phyloP scores from a whole-genome alignment of 2,329 filamentous ascomycete species.

The Mariannaea elegans region DNA sequence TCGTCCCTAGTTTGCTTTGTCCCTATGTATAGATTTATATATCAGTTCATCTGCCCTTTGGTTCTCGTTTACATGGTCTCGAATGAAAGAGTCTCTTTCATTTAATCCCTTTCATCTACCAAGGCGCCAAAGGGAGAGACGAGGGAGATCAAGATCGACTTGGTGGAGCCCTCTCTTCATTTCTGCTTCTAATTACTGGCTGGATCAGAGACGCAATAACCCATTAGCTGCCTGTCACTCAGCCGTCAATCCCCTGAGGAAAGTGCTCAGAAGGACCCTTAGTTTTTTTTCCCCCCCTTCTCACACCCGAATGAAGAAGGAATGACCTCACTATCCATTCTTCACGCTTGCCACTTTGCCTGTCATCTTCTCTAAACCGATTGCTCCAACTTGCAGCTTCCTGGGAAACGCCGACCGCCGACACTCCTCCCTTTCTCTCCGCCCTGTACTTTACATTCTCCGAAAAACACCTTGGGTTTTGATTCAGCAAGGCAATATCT shows the following conservation, averaged over 20 bases:
- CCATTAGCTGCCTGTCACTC: neutral
- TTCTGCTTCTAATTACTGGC: neutral
- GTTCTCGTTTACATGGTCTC: too few relatives aligned
- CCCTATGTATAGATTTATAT: too few relatives aligned
- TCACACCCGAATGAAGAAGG: neutral
- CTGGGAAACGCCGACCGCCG: neutral
- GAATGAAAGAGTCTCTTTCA: too few relatives aligned
- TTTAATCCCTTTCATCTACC: too few relatives aligned
- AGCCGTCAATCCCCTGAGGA: neutral
- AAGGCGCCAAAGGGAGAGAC: too few relatives aligned
- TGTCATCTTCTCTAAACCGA: neutral
- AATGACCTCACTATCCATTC: conserved; percentile 14
- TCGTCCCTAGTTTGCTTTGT: too few relatives aligned
- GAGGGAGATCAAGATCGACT: too few relatives aligned
- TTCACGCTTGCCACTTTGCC: neutral
- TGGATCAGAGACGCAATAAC: neutral
- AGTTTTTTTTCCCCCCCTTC: neutral
- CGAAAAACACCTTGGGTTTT: neutral
- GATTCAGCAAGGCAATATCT: neutral
- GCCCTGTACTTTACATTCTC: too few relatives aligned
- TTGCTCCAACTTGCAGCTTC: neutral
- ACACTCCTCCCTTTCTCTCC: neutral
- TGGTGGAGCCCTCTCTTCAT: too few relatives aligned
- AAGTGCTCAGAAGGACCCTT: neutral
- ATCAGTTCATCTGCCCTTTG: too few relatives aligned